Evolutionary conservation across 345 rosid species (phyloP).

Genomic region (Clausena lansium): DNA sequence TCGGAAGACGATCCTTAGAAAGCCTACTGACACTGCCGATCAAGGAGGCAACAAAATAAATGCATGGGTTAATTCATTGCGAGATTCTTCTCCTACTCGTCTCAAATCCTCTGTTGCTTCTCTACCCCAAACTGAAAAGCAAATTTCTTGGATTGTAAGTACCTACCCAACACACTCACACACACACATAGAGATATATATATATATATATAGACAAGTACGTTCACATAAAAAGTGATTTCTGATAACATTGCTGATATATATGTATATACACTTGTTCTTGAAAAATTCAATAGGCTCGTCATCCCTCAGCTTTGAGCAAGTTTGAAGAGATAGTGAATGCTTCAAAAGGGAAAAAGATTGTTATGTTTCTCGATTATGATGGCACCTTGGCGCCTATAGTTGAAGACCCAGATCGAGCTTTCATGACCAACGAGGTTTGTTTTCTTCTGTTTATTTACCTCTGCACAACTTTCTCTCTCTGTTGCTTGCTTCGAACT

Average conservation of each 20-base stretch:
- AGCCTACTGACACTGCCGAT: slow-evolving; percentile 37
- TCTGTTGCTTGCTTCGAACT: not conserved
- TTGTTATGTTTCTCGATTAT: slow-evolving; percentile 94
- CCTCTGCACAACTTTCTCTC: not conserved
- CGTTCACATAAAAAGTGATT: not conserved
- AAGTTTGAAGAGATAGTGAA: slow-evolving; percentile 66
- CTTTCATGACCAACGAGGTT: slow-evolving; percentile 85
- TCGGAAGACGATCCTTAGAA: slow-evolving; percentile 38
- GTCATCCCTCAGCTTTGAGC: slow-evolving; percentile 79
- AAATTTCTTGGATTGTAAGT: slow-evolving; percentile 70
- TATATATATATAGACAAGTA: not conserved
- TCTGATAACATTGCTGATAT: not conserved
- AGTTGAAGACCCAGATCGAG: slow-evolving; percentile 93
- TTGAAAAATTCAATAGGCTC: slow-evolving; percentile 33
- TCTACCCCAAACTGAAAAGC: slow-evolving; percentile 31
- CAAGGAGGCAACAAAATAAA: slow-evolving; percentile 34
- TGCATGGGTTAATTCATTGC: slow-evolving; percentile 80
- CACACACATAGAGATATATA: too few species aligned
- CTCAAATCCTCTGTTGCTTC: slow-evolving; percentile 42
- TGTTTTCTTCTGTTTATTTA: slow-evolving; percentile 5
- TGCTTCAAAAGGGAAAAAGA: slow-evolving; percentile 68
- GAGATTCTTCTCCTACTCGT: slow-evolving; percentile 87
- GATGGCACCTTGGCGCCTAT: slow-evolving; percentile 97
- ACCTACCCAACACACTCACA: not conserved
- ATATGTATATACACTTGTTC: not conserved